phyloP scores from a whole-genome alignment of 306 rosid genomes.

The Quercus dentata region DNA sequence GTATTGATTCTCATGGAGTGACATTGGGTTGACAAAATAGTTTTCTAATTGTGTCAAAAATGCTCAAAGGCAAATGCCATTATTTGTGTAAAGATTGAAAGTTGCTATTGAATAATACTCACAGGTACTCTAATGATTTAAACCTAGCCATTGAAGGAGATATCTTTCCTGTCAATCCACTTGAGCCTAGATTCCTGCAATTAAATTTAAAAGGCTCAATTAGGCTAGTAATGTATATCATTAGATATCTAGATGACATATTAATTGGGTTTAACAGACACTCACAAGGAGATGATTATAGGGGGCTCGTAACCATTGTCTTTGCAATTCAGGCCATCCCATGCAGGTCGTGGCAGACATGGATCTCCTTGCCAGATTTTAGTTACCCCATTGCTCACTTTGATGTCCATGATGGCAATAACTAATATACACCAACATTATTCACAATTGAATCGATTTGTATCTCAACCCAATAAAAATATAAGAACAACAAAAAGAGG shows the following conservation, averaged over 20 bases:
- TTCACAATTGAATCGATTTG: background rate
- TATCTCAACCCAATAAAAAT: background rate
- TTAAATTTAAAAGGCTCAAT: background rate
- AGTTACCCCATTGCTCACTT: slow-evolving; percentile 20
- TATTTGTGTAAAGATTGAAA: background rate
- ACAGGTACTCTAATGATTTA: background rate
- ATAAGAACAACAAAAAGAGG: background rate
- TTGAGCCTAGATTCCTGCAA: slow-evolving; percentile 39
- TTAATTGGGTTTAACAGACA: background rate
- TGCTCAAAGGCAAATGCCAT: background rate
- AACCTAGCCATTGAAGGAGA: slow-evolving; percentile 25
- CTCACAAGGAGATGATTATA: slow-evolving; percentile 43
- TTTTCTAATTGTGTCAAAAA: background rate
- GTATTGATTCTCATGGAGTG: background rate
- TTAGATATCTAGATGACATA: background rate
- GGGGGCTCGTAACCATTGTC: slow-evolving; percentile 28
- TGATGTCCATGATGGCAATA: slow-evolving; percentile 34
- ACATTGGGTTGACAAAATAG: background rate
- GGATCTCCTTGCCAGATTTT: slow-evolving; percentile 57
- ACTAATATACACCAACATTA: slow-evolving; percentile 20
- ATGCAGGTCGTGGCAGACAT: slow-evolving; percentile 35
- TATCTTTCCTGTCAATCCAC: slow-evolving; percentile 38
- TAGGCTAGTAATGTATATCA: background rate
- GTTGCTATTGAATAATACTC: background rate
- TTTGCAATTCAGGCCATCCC: slow-evolving; percentile 48